Evolutionary conservation across 1,284 basidiomycete species (phyloP).

Genomic region (Ustanciosporium gigantosporum): DNA sequence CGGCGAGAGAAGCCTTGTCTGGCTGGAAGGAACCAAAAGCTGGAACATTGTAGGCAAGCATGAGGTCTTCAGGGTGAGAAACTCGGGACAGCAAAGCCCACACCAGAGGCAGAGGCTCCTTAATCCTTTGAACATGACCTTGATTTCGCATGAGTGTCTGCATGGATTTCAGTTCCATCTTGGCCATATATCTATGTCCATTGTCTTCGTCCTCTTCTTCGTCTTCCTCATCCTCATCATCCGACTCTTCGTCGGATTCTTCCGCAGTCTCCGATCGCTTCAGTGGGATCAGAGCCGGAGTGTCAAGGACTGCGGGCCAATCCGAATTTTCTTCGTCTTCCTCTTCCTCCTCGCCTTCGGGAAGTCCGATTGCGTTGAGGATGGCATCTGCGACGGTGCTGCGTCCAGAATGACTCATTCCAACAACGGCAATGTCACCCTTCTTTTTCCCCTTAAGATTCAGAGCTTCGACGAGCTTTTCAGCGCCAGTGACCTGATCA

Average conservation of each 20-base stretch:
- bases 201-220: slow-evolving; percentile 28
- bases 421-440: slow-evolving; percentile 40
- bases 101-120: slow-evolving; percentile 51
- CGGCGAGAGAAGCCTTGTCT: slow-evolving; percentile 28
- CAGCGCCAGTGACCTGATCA: slow-evolving; percentile 25
- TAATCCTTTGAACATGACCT: slow-evolving; percentile 53
- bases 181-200: slow-evolving; percentile 22
- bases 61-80: slow-evolving; percentile 51
- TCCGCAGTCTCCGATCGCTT: slow-evolving; percentile 19
- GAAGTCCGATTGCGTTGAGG: slow-evolving; percentile 35
- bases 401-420: slow-evolving; percentile 48
- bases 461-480: slow-evolving; percentile 39
- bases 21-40: slow-evolving; percentile 53
- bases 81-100: slow-evolving; percentile 47
- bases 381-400: slow-evolving; percentile 44
- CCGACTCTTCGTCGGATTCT: slow-evolving; percentile 12
- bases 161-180: slow-evolving; percentile 41
- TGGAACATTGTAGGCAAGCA: slow-evolving; percentile 54
- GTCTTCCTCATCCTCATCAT: slow-evolving; percentile 15
- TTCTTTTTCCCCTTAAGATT: slow-evolving; percentile 24
- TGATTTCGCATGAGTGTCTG: slow-evolving; percentile 54
- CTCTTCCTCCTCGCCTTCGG: slow-evolving; percentile 22
- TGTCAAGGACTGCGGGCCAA: slow-evolving; percentile 49
- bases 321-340: slow-evolving; percentile 30
- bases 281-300: slow-evolving; percentile 41